A percentile compares a stretch with the other conserved stretches of the same genome.
These are phyloP conservation scores for Suillus decipiens DNA, from an alignment of 768 basidiomycete species.

Conservation along the genomic window DNA sequence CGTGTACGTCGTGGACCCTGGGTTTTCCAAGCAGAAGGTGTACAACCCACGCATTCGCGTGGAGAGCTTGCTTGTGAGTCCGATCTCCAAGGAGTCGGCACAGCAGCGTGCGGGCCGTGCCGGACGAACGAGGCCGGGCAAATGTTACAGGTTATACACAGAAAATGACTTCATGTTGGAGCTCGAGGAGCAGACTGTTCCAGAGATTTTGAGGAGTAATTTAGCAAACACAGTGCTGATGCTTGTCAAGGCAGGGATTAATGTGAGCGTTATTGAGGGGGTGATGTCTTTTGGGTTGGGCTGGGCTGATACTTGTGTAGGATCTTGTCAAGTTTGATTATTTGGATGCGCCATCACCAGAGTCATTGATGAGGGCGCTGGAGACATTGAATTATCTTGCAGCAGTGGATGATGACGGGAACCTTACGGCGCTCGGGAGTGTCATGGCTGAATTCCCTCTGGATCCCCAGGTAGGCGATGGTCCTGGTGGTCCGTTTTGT, in stretches of 20 bases:
- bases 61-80: slow-evolving; percentile 90
- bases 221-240: slow-evolving; percentile 91
- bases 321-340: slow-evolving; percentile 89
- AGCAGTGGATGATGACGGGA: slow-evolving; percentile 92
- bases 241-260: slow-evolving; percentile 91
- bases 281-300: background rate
- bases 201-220: slow-evolving; percentile 93
- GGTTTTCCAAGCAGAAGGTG: slow-evolving; percentile 97
- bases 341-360: slow-evolving; percentile 91
- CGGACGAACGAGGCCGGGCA: slow-evolving; percentile 92
- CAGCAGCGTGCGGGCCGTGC: slow-evolving; percentile 97
- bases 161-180: slow-evolving; percentile 97
- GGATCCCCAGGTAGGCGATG: slow-evolving; percentile 81
- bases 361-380: slow-evolving; percentile 95
- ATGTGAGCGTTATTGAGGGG: slow-evolving; percentile 41
- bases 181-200: slow-evolving; percentile 95
- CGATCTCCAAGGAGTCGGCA: slow-evolving; percentile 95
- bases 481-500: background rate
- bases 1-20: slow-evolving; percentile 98
- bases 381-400: slow-evolving; percentile 91
- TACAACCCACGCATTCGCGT: slow-evolving; percentile 98
- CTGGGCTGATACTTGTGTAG: slow-evolving; percentile 25
- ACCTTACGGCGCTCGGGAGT: slow-evolving; percentile 78
- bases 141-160: slow-evolving; percentile 95
- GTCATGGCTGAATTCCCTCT: slow-evolving; percentile 99